These are phyloP conservation scores for Capsella bursapastoris DNA, from an alignment of 345 rosid species.

Conservation along the genomic window DNA sequence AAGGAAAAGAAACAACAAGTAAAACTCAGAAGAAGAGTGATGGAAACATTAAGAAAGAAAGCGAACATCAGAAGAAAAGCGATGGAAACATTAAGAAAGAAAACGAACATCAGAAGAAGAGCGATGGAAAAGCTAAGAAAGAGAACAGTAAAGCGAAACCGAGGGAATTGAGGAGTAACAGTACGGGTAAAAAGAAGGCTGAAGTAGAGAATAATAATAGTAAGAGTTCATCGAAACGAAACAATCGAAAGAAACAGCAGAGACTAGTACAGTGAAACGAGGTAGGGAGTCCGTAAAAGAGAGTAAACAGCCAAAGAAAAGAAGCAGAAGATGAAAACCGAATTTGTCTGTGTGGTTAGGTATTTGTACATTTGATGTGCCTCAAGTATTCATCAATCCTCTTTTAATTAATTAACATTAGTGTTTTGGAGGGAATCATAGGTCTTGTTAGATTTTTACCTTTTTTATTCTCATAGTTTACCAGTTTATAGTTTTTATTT, in stretches of 20 bases:
- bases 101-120: constrained; percentile 42
- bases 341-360: constrained; percentile 27
- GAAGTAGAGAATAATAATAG: constrained; percentile 46
- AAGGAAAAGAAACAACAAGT: constrained; percentile 40
- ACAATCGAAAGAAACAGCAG: constrained; percentile 51
- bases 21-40: constrained; percentile 40
- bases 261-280: constrained; percentile 52
- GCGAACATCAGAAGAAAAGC: constrained; percentile 34
- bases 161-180: constrained; percentile 47
- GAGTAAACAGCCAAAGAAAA: constrained; percentile 52
- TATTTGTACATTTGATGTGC: constrained; percentile 36
- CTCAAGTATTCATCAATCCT: constrained; percentile 23
- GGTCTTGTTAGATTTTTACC: constrained; percentile 5
- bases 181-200: constrained; percentile 41
- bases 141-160: constrained; percentile 49
- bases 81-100: constrained; percentile 36
- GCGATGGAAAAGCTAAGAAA: constrained; percentile 42
- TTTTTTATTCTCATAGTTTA: constrained; percentile 3
- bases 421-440: constrained; percentile 27
- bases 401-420: background rate
- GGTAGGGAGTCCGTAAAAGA: constrained; percentile 47
- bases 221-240: constrained; percentile 47
- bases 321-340: constrained; percentile 36
- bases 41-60: constrained; percentile 37
- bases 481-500: constrained; percentile 17